Conservation (phyloP, 2,329 filamentous ascomycete species). For the Sporothrix mexicana region DNA sequence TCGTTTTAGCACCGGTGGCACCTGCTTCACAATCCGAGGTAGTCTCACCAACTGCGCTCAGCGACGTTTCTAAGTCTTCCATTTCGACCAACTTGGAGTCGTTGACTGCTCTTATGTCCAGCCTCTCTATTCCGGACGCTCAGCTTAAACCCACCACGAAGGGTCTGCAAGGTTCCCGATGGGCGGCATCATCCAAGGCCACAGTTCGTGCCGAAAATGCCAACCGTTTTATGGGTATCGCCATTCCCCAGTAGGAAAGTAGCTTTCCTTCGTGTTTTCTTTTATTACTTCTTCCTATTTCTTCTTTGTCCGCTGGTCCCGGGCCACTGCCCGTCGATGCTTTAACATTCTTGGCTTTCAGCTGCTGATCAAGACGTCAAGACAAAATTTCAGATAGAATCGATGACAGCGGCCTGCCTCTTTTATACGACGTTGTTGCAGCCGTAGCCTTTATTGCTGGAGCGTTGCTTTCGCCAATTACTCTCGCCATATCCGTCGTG, state of each 20-base stretch:
- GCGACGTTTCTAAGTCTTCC: neutral
- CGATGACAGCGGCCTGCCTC: neutral
- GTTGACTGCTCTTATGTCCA: neutral
- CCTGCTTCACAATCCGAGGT: too few species aligned
- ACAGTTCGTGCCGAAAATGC: neutral
- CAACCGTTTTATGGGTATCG: conserved; percentile 32
- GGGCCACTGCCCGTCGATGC: neutral
- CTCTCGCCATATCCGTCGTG: neutral
- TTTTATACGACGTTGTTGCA: neutral
- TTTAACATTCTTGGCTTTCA: conserved; percentile 3
- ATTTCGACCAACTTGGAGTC: neutral
- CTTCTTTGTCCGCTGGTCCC: neutral
- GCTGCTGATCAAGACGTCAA: conserved; percentile 22
- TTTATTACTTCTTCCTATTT: neutral
- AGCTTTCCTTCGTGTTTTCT: too few species aligned
- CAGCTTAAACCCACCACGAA: neutral
- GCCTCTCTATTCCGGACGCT: neutral
- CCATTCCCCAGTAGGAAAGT: conserved; percentile 14
- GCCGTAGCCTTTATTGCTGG: neutral
- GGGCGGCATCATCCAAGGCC: conserved; percentile 26
- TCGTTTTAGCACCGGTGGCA: too few species aligned
- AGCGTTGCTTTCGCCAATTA: conserved; percentile 11
- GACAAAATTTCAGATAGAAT: neutral
- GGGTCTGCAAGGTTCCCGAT: conserved; percentile 31
- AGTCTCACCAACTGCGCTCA: neutral